Conservation (phyloP, 352 stramenopile genomes). For the Phytopythium cucurbitacearum region DNA sequence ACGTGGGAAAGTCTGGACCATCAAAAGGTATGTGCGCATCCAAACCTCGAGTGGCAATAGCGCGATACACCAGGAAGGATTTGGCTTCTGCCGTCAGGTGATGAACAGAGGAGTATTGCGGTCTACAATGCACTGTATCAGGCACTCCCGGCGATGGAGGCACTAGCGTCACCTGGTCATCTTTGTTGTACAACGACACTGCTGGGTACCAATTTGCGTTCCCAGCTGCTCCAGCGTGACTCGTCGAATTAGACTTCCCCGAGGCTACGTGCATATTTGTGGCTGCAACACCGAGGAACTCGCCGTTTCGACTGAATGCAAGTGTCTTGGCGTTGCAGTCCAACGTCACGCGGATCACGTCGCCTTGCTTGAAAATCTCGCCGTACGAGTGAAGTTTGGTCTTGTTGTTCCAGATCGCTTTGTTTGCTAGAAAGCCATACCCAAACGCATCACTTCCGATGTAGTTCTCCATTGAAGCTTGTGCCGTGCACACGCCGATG, state of each 20-base stretch:
- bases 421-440: slow-evolving; percentile 91
- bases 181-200: slow-evolving; percentile 92
- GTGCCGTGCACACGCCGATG: slow-evolving; percentile 71
- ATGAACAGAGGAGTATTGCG: slow-evolving; percentile 39
- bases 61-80: slow-evolving; percentile 16
- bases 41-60: no score
- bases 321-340: slow-evolving; percentile 82
- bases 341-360: slow-evolving; percentile 80
- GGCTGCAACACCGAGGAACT: slow-evolving; percentile 81
- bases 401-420: slow-evolving; percentile 92
- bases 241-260: slow-evolving; percentile 3
- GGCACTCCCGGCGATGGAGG: slow-evolving; percentile 15
- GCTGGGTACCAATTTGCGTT: slow-evolving; percentile 76
- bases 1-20: no score
- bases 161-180: slow-evolving; percentile 79
- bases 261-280: slow-evolving; percentile 44
- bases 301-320: slow-evolving; percentile 82
- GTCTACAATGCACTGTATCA: neutral
- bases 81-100: slow-evolving; percentile 27
- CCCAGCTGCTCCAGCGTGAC: slow-evolving; percentile 1
- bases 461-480: slow-evolving; percentile 86
- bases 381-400: slow-evolving; percentile 85
- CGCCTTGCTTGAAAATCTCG: slow-evolving; percentile 90
- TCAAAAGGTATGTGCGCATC: no score
- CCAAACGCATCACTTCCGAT: slow-evolving; percentile 82